A percentile compares a stretch with the other conserved stretches of the same genome.
Evolutionary conservation across 116 monocot genomes (phyloP).

Genomic region (Papilionanthe hybrid): DNA sequence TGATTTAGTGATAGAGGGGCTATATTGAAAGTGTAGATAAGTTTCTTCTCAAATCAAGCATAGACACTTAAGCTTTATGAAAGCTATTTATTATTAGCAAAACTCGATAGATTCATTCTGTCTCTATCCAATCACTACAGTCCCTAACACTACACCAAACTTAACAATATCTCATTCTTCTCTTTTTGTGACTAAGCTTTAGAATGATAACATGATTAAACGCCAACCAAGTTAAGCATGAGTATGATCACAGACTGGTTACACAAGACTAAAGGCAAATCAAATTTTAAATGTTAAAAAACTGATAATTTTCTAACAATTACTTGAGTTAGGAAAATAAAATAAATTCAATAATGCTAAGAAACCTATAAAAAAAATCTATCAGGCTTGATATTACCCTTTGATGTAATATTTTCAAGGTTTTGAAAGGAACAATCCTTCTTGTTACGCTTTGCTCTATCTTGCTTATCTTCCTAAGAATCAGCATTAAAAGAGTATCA

Average conservation of each 20-base stretch:
- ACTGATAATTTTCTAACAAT: neutral
- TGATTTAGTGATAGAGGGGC: no score
- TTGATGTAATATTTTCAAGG: constrained; percentile 24
- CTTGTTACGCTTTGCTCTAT: neutral
- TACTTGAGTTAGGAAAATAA: neutral
- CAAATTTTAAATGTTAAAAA: neutral
- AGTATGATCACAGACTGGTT: neutral
- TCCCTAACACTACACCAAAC: no score
- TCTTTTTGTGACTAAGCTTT: no score
- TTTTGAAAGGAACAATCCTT: constrained; percentile 19
- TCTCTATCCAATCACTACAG: no score
- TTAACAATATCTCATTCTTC: no score
- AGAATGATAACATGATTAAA: no score
- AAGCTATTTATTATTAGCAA: no score
- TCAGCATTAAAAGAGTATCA: constrained; percentile 41
- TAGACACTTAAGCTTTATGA: no score
- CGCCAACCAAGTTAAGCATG: neutral
- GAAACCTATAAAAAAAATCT: neutral
- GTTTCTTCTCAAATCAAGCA: no score
- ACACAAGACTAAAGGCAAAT: neutral
- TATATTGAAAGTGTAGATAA: no score
- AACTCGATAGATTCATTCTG: no score
- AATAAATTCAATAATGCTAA: neutral
- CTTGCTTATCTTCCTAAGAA: constrained; percentile 25
- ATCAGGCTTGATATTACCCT: constrained; percentile 20